Evolutionary conservation across 139 green algal genomes (phyloP).

Genomic region (Closterium sp.): DNA sequence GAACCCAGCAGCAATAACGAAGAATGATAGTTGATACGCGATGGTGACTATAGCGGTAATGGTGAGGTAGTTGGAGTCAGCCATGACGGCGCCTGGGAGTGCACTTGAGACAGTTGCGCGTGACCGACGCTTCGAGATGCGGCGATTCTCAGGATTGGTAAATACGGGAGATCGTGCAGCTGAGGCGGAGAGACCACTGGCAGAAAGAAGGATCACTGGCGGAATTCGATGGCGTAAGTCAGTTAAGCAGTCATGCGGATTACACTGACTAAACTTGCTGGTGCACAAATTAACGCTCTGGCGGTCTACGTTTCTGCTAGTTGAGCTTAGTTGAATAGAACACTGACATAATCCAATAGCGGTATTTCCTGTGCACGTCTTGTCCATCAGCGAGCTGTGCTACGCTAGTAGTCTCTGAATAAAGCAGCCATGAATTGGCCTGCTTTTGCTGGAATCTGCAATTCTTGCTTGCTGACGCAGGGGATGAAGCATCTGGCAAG

Average conservation of each 20-base stretch:
- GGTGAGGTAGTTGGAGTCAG: constrained; percentile 37
- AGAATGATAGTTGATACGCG: constrained; percentile 50
- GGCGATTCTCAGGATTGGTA: not conserved
- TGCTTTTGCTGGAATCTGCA: not conserved
- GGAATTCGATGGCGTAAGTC: not conserved
- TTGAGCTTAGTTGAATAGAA: not conserved
- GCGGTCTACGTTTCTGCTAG: not conserved
- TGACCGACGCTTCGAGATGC: not conserved
- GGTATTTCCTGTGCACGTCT: not conserved
- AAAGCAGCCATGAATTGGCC: too few relatives aligned
- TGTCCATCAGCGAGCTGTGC: not conserved
- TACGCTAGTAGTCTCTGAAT: too few relatives aligned
- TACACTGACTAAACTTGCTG: not conserved
- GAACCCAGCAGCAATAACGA: constrained; percentile 42
- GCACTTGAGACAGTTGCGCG: not conserved
- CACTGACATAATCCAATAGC: not conserved
- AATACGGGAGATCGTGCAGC: not conserved
- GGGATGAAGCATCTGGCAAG: not conserved
- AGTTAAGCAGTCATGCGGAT: not conserved
- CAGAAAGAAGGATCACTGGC: not conserved
- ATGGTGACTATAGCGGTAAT: constrained; percentile 48
- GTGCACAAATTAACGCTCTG: not conserved
- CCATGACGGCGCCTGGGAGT: constrained; percentile 16
- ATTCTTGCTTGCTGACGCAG: not conserved
- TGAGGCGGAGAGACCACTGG: not conserved